Evolutionary conservation across 768 basidiomycete genomes (phyloP), one percentile per base, ranked within the genome.

Genomic region (Kondoa subrosea): DNA sequence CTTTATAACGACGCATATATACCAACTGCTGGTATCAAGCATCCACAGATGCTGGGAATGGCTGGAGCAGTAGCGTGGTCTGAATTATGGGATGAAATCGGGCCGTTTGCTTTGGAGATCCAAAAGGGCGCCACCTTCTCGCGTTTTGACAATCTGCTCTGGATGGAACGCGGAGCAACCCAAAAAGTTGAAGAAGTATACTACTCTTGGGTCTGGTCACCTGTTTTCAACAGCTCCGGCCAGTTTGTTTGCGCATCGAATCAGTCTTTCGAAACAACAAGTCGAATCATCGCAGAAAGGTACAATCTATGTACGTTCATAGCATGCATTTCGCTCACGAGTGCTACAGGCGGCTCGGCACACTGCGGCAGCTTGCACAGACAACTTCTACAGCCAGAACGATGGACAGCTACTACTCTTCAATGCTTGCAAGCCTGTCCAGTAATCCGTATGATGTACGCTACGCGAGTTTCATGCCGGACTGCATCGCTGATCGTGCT

Each of bases 1-100:
- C 34, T 72, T 17, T 72, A 72, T 64, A 71, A 71, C 62, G 70
- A 71, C 40, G 31, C 15, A 27, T 72, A 72, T 56, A 66, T 70
- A 61, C 62, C 57, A 34, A 68, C 70, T 8, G 70, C 70, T 1
- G 66, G 66, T 0, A 2, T 17, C 21, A 72, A 72, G n/a, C 71
- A 72, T 50, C 71, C 71, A 0, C 57, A 34, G 0, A 34, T 72
- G 12, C 65, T 72, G 31, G 71, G 71, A 1, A 8, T 26, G 1
- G 25, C 70, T 0, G 66, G 61, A 0, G 29, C 50, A n/a, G 59
- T 64, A 17, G 70, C 69, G 3, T 72, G 71, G 71, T 32, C 56
- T 0, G 70, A 72, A 27, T 57, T 72, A 2, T 72, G 71, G 71
- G 71, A 72, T 34, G 69, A 68, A 2, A 58, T 72, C 1, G 60